These are phyloP conservation scores for Arthroderma sp. DNA, from an alignment of 2,329 filamentous ascomycete genomes.

Conservation along the genomic window DNA sequence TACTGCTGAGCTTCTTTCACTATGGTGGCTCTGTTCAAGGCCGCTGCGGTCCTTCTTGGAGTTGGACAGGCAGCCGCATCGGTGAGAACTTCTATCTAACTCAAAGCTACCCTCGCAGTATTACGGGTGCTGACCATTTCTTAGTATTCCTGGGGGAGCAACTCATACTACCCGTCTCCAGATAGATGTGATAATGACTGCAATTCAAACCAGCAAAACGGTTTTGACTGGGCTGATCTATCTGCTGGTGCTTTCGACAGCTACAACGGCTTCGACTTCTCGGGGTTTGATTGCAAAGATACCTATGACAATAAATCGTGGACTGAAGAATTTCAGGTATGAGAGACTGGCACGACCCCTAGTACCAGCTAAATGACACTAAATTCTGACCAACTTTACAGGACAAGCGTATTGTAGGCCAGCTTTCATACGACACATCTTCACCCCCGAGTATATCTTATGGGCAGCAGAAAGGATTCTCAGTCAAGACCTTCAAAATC, in stretches of 20 bases:
- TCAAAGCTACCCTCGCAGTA: too few species aligned
- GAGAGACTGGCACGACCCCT: constrained; percentile 9
- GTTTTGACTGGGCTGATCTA: constrained; percentile 61
- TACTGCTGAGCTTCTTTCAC: too few species aligned
- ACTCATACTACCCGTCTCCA: constrained; percentile 51
- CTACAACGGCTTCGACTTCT: constrained; percentile 64
- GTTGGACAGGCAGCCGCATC: too few species aligned
- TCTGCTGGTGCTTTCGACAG: constrained; percentile 45
- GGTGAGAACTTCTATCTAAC: too few species aligned
- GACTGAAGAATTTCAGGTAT: constrained; percentile 12
- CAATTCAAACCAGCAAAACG: constrained; percentile 51
- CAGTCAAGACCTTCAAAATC: constrained; percentile 61
- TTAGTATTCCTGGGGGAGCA: constrained; percentile 36
- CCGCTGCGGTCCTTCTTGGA: too few species aligned
- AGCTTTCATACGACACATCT: constrained; percentile 26
- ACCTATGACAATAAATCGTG: constrained; percentile 28
- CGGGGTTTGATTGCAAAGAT: constrained; percentile 56
- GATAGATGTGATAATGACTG: constrained; percentile 67
- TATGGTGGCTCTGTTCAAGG: too few species aligned
- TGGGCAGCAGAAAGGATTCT: constrained; percentile 50
- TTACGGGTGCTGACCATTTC: neutral
- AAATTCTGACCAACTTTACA: constrained; percentile 26
- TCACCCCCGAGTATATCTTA: constrained; percentile 47
- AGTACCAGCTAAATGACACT: constrained; percentile 13
- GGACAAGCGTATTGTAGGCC: constrained; percentile 50